Evolutionary conservation across 2,329 filamentous ascomycete species (phyloP).

Genomic region (Lasiodiplodia hormozganensis): DNA sequence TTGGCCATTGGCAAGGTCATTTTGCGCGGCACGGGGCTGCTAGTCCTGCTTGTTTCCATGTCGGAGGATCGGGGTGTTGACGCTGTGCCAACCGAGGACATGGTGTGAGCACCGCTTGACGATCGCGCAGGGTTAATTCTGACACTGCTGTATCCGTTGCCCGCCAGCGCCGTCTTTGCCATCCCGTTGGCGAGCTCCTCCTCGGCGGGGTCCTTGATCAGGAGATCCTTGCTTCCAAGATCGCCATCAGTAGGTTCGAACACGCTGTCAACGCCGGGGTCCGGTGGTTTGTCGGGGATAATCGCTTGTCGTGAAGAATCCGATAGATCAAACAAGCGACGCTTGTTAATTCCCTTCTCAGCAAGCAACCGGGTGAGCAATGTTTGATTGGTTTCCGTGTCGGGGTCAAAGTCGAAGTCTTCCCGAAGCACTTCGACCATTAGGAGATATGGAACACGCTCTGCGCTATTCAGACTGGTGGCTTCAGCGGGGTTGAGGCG

Average conservation of each 20-base stretch:
- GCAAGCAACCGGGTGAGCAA: slow-evolving; percentile 69
- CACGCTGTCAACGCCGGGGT: slow-evolving; percentile 69
- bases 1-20: slow-evolving; percentile 66
- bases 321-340: slow-evolving; percentile 61
- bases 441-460: slow-evolving; percentile 83
- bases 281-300: slow-evolving; percentile 52
- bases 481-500: slow-evolving; percentile 83
- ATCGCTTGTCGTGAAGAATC: slow-evolving; percentile 64
- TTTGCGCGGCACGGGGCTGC: slow-evolving; percentile 68
- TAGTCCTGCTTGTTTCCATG: slow-evolving; percentile 71
- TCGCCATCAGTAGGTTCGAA: slow-evolving; percentile 85
- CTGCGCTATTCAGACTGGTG: slow-evolving; percentile 84
- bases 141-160: slow-evolving; percentile 9
- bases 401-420: slow-evolving; percentile 83
- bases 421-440: slow-evolving; percentile 85
- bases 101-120: slow-evolving; percentile 67
- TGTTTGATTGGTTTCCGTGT: slow-evolving; percentile 73
- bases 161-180: slow-evolving; percentile 8
- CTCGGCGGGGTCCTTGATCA: slow-evolving; percentile 64
- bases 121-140: slow-evolving; percentile 48
- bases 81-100: slow-evolving; percentile 66
- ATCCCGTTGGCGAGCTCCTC: slow-evolving; percentile 39
- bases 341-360: slow-evolving; percentile 66
- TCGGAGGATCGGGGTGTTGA: slow-evolving; percentile 73
- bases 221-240: slow-evolving; percentile 74